Conservation (phyloP, 2,329 filamentous ascomycete genomes). For the Amauroascus niger region DNA sequence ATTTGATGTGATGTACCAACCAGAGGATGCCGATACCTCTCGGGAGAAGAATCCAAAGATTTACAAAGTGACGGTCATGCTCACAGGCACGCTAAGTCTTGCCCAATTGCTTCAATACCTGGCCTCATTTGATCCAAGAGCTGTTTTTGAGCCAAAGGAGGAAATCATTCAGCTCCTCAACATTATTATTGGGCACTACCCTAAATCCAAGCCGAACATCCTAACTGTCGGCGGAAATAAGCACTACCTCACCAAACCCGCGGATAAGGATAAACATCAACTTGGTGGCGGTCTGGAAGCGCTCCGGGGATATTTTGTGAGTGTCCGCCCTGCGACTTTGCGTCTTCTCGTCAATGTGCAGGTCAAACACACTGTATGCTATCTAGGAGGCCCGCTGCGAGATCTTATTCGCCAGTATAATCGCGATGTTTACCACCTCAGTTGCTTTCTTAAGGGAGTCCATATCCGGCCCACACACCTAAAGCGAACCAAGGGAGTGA, state of each 20-base stretch:
- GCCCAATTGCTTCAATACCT: constrained; percentile 40
- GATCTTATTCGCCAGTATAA: constrained; percentile 28
- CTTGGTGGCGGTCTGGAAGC: constrained; percentile 47
- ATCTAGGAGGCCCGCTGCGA: constrained; percentile 39
- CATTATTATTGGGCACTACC: constrained; percentile 44
- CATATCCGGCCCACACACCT: constrained; percentile 36
- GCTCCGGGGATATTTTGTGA: constrained; percentile 53
- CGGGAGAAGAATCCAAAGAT: constrained; percentile 23
- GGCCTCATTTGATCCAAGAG: constrained; percentile 27
- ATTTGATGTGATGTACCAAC: constrained; percentile 28
- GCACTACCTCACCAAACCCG: constrained; percentile 42
- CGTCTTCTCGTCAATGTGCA: constrained; percentile 54
- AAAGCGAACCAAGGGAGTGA: constrained; percentile 24
- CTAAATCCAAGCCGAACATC: constrained; percentile 36
- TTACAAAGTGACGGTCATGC: constrained; percentile 30
- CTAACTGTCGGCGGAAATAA: constrained; percentile 44
- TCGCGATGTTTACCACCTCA: constrained; percentile 16
- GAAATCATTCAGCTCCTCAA: constrained; percentile 51
- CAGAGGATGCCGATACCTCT: constrained; percentile 29
- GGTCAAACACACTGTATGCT: constrained; percentile 51
- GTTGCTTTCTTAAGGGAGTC: constrained; percentile 33
- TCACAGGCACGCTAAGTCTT: constrained; percentile 28
- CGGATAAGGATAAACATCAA: constrained; percentile 20
- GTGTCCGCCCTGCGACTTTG: constrained; percentile 49
- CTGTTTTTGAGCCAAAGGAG: constrained; percentile 36